Base-by-base conservation (phyloP, 2,329 filamentous ascomycete species). In the Periconia sp. region DNA sequence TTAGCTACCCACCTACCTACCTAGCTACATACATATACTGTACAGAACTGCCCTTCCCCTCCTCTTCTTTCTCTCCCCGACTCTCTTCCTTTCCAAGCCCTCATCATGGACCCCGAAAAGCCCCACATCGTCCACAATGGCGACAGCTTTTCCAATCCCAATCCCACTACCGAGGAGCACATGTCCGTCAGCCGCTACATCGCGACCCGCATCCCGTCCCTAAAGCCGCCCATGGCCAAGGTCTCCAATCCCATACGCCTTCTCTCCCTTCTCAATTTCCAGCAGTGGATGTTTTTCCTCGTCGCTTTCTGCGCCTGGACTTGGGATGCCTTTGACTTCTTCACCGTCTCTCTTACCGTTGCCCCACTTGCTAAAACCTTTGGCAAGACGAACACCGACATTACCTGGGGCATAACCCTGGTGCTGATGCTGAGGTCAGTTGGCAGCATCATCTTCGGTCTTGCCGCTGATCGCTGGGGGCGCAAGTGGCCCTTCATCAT, bases 201-300 rank as follows among this genome's bases (percentile, higher is more conserved):
- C 14, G 74, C 75, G 1, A 85, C 83, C 6, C 78, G 83, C 17
- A 51, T 85, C 17, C 72, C 80, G 0, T 79, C 82, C 0, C 72
- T 85, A 45, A 79, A 80, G 59, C 83, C 83, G n/a, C 79, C 81
- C 1, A 82, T 82, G 77, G 76, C 77, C 50, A 75, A 75, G 17
- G 77, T 81, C 3, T 76, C 78, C 10, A 85, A 85, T 51, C 83
- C 83, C 0, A 76, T 84, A 60, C 75, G 72, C 9, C 72, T 82
- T 0, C 69, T 85, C 19, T 65, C 72, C 17, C 66, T 82, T 44
- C 74, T 85, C 7, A 84, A 81, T 56, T 65, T 64, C 30, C 79
- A 83, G 45, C 81, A 85, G 74, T 85, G 82, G 82, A 74, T 84
- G n/a, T 83, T 84, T 69, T 85, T 84, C 66, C 64, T 75, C 8